These are phyloP conservation scores for Fusarium euwallaceae DNA, from an alignment of 2,329 filamentous ascomycete species.

Conservation along the genomic window DNA sequence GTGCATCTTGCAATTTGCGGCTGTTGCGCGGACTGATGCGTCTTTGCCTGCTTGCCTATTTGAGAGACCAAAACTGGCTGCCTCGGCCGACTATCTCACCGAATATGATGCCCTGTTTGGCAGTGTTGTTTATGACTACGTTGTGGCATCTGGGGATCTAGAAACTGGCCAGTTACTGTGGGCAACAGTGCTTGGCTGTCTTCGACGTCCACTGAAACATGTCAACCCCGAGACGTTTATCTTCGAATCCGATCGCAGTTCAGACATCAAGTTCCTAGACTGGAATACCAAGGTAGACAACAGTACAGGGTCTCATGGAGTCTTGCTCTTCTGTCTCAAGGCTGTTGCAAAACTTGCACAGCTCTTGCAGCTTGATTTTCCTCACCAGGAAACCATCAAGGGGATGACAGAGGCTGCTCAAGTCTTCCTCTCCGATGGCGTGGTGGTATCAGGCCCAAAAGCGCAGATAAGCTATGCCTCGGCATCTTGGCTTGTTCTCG, in stretches of 20 bases:
- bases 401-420: neutral
- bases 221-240: neutral
- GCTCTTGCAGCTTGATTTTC: neutral
- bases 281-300: neutral
- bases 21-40: neutral
- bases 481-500: neutral
- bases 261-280: neutral
- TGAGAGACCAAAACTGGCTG: neutral
- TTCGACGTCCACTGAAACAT: neutral
- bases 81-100: neutral
- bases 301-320: neutral
- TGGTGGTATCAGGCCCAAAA: neutral
- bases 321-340: neutral
- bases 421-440: neutral
- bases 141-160: neutral
- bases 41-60: neutral
- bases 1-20: neutral
- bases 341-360: neutral
- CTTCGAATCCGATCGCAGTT: neutral
- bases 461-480: neutral
- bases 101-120: neutral
- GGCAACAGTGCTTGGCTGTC: neutral
- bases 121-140: neutral
- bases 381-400: neutral
- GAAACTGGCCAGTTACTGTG: neutral